Evolutionary conservation across 768 basidiomycete species (phyloP), one percentile per base, ranked within the genome.

Genomic region (Boletus pseudopeckii): DNA sequence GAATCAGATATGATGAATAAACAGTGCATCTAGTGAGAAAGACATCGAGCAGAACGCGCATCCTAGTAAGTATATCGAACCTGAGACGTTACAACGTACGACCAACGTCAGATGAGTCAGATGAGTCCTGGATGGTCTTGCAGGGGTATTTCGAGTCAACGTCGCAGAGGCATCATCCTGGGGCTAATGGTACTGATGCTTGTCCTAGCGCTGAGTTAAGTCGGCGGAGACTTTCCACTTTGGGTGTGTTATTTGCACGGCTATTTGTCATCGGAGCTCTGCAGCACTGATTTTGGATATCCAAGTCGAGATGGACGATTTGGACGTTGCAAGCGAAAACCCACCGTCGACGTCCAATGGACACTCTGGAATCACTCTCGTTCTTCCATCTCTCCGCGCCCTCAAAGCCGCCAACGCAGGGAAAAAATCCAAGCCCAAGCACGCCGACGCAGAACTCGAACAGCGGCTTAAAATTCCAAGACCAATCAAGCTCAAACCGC

Each of bases 401-500:
- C 72, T 83, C 45, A 83, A 85, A 67, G 78, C 80, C 6, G 71
- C 81, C 45, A 85, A 84, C 56, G 72, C 65, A 17, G 71, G 73
- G 22, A 82, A 80, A 67, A 80, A 77, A 67, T 66, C 70, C 52
- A 77, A 77, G 60, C 58, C 67, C 54, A 74, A 66, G 59, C 67
- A 63, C 40, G 30, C 58, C 44, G 52, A 61, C 44, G 58, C 63
- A 32, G 63, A 67, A 0, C 56, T 58, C 18, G 76, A 72, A 56
- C 51, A 62, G 17, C 56, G 32, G 4, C 55, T 8, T 1, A 78
- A 77, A 40, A 53, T 60, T 5, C 76, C 80, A 2, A 71, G 88
- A 28, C 86, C 86, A 15, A 60, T 84, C 56, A 91, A 89, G 69
- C 75, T 90, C 52, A 90, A 90, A 65, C 88, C 90, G 5, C 74